Base-by-base conservation (phyloP, 2,329 filamentous ascomycete species). In the Knufia fluminis region DNA sequence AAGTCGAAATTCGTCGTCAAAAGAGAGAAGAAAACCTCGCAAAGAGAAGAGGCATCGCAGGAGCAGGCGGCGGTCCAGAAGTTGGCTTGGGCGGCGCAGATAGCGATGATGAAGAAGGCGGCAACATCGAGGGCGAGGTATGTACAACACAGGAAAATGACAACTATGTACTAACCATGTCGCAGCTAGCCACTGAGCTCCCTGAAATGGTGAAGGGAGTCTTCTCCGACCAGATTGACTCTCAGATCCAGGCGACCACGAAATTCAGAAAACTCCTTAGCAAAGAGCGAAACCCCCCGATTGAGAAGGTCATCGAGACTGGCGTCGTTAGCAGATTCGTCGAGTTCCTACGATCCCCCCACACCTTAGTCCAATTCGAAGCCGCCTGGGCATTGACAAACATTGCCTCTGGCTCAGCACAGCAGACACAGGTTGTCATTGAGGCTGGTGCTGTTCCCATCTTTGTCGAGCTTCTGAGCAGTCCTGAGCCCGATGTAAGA, bases 11-110 rank as follows among this genome's bases (percentile, higher is more conserved):
- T 66, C 85, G 92, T 68, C 95, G 94, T 76, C 87, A 90, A 58
- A 97, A 97, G 82, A 84, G 92, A 67, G 92, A 98, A 74, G 92
- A 98, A 76, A 97, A 96, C 74, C 75, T 98, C 67, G 92, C 92
- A 70, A 98, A 98, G 82, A 81, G 92, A 72, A 84, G 92, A 77
- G 92, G 92, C 66, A 94, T 97, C 63, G 82, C 85, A 60, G 84
- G 83, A 58, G 82, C 86, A 61, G 79, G 73, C 54, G 67, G 66
- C 50, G 67, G 82, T 70, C 80, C 68, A 53, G 68, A 70, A 43
- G 68, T 68, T 54, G 74, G 85, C 59, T 77, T 94, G 56, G 88
- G 87, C 62, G 88, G 89, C 60, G 88, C 87, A 54, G 92, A 98
- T 71, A 97, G 92, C 69, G 57, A 59, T 28, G 92, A 98, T 67